phyloP scores from a whole-genome alignment of 1,284 basidiomycete species.

The Marasmius oreades region DNA sequence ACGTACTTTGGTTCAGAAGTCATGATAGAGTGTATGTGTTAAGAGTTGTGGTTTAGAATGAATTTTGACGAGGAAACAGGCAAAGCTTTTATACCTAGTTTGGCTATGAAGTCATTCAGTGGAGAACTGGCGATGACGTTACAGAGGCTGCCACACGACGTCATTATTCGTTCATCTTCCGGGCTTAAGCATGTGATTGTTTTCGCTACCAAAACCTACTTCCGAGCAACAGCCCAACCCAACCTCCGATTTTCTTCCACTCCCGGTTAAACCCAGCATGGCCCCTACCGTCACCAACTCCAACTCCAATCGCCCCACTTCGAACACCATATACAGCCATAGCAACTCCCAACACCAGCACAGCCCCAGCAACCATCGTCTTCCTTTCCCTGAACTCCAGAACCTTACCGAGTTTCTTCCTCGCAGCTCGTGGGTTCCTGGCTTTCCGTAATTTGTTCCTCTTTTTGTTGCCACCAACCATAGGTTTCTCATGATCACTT shows the following conservation, averaged over 20 bases:
- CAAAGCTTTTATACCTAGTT: not conserved
- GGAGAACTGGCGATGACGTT: too few relatives aligned
- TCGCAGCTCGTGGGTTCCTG: constrained; percentile 3
- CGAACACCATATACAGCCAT: constrained; percentile 56
- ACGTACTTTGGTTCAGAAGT: not conserved
- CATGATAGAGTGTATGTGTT: not conserved
- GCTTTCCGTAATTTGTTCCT: constrained; percentile 14
- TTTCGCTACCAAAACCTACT: constrained; percentile 20
- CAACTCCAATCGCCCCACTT: constrained; percentile 12
- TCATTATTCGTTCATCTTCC: not conserved
- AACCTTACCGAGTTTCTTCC: constrained; percentile 16
- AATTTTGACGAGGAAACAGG: not conserved
- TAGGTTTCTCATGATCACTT: constrained; percentile 15
- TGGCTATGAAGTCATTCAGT: too few relatives aligned
- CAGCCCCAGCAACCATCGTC: constrained; percentile 57
- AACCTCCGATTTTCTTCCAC: constrained; percentile 33
- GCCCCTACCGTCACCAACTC: constrained; percentile 8
- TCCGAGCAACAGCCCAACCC: constrained; percentile 34
- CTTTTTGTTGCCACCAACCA: constrained; percentile 22
- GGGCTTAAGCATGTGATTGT: not conserved
- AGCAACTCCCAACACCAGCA: constrained; percentile 64
- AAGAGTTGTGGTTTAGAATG: not conserved
- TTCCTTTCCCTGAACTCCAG: constrained; percentile 34
- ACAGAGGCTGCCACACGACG: too few relatives aligned
- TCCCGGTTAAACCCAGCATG: constrained; percentile 23